Percentiles rank a stretch among this genome's conserved stretches.
Evolutionary conservation across 345 rosid species (phyloP).

Genomic region (Lepidium africanum): DNA sequence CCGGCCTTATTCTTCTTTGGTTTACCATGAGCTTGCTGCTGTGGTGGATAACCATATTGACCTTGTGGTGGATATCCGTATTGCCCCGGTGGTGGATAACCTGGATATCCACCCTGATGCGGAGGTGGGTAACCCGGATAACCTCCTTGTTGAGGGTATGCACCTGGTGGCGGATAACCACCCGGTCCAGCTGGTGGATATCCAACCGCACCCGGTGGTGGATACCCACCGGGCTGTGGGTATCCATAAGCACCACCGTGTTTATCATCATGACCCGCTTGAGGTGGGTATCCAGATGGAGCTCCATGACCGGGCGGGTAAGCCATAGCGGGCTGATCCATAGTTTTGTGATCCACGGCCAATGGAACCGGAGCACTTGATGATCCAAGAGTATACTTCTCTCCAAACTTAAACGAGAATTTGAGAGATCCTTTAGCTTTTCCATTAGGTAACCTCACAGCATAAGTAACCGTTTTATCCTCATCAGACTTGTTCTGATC

Average conservation of each 20-base stretch:
- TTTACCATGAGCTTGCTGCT: slow-evolving; percentile 14
- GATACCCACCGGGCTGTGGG: slow-evolving; percentile 9
- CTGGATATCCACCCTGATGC: slow-evolving; percentile 20
- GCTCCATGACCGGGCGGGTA: slow-evolving; percentile 30
- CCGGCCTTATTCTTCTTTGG: slow-evolving; percentile 25
- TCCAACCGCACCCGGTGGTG: neutral
- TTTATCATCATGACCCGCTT: slow-evolving; percentile 19
- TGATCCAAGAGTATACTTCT: slow-evolving; percentile 19
- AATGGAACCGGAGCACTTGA: neutral
- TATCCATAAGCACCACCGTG: slow-evolving; percentile 21
- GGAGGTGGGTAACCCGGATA: slow-evolving; percentile 18
- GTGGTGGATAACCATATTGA: slow-evolving; percentile 28
- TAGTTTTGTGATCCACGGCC: neutral
- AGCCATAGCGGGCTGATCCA: slow-evolving; percentile 26
- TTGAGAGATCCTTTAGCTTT: slow-evolving; percentile 28
- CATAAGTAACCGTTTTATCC: slow-evolving; percentile 26
- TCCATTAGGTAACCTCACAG: slow-evolving; percentile 25
- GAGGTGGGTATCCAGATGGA: slow-evolving; percentile 17
- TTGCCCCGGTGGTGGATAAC: slow-evolving; percentile 24
- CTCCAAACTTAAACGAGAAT: slow-evolving; percentile 26
- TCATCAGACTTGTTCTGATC: slow-evolving; percentile 21
- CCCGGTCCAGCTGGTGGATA: slow-evolving; percentile 6
- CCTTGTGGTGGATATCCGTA: slow-evolving; percentile 25
- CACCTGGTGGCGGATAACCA: slow-evolving; percentile 22
- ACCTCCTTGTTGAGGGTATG: slow-evolving; percentile 15